Conservation (phyloP, 2,329 filamentous ascomycete genomes). For the Calonectria ilicicola region DNA sequence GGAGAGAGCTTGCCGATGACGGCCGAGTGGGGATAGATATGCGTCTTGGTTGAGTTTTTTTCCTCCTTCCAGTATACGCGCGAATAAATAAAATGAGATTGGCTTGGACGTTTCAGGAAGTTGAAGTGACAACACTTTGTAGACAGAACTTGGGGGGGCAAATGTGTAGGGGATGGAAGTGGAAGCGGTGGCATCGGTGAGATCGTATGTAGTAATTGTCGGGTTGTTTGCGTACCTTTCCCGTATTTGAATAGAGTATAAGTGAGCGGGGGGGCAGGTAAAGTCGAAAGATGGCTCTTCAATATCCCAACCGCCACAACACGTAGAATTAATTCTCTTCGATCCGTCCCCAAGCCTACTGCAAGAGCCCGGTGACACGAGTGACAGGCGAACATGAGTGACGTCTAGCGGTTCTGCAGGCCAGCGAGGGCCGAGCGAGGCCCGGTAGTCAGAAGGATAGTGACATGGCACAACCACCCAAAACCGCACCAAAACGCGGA, state of each 20-base stretch:
- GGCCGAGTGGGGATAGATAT: conserved; percentile 8
- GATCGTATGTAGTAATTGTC: background rate
- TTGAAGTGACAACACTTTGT: background rate
- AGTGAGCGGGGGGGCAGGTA: background rate
- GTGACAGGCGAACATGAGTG: background rate
- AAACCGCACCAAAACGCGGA: background rate
- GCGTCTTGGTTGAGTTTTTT: background rate
- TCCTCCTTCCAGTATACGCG: background rate
- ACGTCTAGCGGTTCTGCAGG: background rate
- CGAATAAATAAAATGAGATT: background rate
- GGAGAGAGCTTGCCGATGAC: conserved; percentile 14
- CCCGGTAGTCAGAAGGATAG: background rate
- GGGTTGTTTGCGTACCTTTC: background rate
- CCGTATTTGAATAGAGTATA: background rate
- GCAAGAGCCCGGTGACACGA: background rate
- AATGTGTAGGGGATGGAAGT: conserved; percentile 3
- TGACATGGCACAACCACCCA: background rate
- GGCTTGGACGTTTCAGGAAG: conserved; percentile 5
- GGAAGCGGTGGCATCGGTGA: too few species aligned
- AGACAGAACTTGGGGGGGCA: background rate
- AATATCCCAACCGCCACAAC: background rate
- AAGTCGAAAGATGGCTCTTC: background rate
- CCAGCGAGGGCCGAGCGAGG: conserved; percentile 6
- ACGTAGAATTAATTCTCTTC: background rate
- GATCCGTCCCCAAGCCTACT: background rate